phyloP scores from a whole-genome alignment of 371 early-diverging fungal genomes.

The Thermomucor indicae-seudaticae region DNA sequence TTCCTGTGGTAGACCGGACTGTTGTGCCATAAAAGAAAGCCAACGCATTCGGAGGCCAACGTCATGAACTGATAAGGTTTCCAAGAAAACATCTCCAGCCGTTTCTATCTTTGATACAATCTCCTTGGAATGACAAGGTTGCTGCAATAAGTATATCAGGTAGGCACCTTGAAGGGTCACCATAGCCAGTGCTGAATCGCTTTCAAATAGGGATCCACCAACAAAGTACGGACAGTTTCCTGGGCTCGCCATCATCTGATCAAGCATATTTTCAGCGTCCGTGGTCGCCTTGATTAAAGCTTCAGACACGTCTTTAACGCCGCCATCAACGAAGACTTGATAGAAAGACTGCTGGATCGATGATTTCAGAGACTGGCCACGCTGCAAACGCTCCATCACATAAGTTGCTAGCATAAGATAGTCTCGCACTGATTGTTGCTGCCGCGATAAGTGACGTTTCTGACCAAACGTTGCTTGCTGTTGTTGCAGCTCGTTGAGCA shows the following conservation, averaged over 20 bases:
- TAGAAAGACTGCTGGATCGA: slow-evolving; percentile 53
- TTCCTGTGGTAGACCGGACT: too few relatives aligned
- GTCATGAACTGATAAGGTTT: slow-evolving; percentile 44
- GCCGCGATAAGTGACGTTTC: slow-evolving; percentile 22
- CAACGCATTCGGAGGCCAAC: slow-evolving; percentile 43
- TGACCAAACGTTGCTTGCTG: slow-evolving; percentile 18
- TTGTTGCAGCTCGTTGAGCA: slow-evolving; percentile 30
- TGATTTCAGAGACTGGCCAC: slow-evolving; percentile 51
- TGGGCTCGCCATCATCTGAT: slow-evolving; percentile 31
- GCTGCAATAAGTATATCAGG: slow-evolving; percentile 41
- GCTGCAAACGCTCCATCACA: slow-evolving; percentile 63
- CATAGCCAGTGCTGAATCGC: slow-evolving; percentile 55
- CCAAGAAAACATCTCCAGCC: slow-evolving; percentile 56
- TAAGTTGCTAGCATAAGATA: slow-evolving; percentile 55
- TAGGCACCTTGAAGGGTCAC: slow-evolving; percentile 62
- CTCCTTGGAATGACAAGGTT: slow-evolving; percentile 7
- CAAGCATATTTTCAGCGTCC: slow-evolving; percentile 9
- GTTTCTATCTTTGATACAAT: slow-evolving; percentile 27
- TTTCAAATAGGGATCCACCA: slow-evolving; percentile 50
- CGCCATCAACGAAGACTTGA: slow-evolving; percentile 49
- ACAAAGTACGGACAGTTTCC: slow-evolving; percentile 55
- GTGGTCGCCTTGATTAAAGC: slow-evolving; percentile 9
- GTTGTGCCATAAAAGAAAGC: slow-evolving; percentile 46
- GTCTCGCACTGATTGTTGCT: slow-evolving; percentile 50
- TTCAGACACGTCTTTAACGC: slow-evolving; percentile 19